Evolutionary conservation across 2,329 filamentous ascomycete genomes (phyloP).

Genomic region (Trichoderma citrinoviride): DNA sequence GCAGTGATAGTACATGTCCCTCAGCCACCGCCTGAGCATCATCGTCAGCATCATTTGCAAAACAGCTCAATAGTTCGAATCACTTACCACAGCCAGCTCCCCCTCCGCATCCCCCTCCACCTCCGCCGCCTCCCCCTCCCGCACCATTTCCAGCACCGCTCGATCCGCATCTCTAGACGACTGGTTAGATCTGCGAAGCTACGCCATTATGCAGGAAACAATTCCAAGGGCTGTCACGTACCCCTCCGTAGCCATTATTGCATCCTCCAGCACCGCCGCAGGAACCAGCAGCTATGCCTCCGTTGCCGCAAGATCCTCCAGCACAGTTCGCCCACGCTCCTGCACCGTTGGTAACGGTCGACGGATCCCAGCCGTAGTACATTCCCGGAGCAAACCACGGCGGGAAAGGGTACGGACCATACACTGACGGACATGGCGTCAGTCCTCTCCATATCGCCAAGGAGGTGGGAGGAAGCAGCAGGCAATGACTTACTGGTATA

Average conservation of each 20-base stretch:
- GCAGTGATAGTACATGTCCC: too few species aligned
- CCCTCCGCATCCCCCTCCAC: constrained; percentile 29
- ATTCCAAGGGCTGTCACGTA: not conserved
- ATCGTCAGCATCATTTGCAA: not conserved
- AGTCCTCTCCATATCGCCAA: not conserved
- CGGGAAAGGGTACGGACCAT: constrained; percentile 46
- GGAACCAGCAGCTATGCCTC: constrained; percentile 44
- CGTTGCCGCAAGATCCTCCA: constrained; percentile 47
- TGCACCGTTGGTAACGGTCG: constrained; percentile 32
- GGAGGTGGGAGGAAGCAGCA: not conserved
- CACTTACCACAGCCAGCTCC: constrained; percentile 20
- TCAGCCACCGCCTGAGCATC: not conserved
- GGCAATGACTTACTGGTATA: constrained; percentile 38
- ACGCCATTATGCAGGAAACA: not conserved
- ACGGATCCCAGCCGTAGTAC: constrained; percentile 47
- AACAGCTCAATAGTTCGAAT: too few species aligned
- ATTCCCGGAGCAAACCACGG: constrained; percentile 43
- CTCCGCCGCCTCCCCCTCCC: constrained; percentile 43
- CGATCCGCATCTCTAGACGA: constrained; percentile 7
- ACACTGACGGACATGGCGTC: constrained; percentile 32
- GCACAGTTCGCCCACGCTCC: constrained; percentile 42
- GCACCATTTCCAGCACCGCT: constrained; percentile 11
- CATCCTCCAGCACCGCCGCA: constrained; percentile 28
- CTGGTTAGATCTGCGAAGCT: not conserved
- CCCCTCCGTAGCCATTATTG: constrained; percentile 19